Conservation (phyloP, 2,329 filamentous ascomycete species). For the Coleophoma cylindrospora region DNA sequence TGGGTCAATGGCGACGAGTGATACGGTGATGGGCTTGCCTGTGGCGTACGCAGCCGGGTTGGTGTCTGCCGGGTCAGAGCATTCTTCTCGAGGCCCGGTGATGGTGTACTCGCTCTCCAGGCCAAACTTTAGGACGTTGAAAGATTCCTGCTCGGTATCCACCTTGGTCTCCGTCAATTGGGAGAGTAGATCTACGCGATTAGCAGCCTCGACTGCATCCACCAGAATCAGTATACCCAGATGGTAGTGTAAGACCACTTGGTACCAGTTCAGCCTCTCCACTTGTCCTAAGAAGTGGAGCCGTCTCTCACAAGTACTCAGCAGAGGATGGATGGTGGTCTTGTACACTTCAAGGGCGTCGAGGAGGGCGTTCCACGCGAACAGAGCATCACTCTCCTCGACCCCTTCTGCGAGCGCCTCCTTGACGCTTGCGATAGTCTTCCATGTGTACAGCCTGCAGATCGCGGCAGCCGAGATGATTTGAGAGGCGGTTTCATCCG, state of each 20-base stretch:
- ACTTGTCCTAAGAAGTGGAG: slow-evolving; percentile 25
- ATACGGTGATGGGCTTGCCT: slow-evolving; percentile 7
- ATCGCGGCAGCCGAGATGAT: slow-evolving; percentile 24
- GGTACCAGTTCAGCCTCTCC: slow-evolving; percentile 27
- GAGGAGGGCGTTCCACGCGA: slow-evolving; percentile 19
- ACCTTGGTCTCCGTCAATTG: slow-evolving; percentile 15
- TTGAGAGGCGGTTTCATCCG: slow-evolving; percentile 23
- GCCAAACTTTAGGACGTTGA: slow-evolving; percentile 24
- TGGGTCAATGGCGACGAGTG: slow-evolving; percentile 25
- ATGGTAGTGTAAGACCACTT: slow-evolving; percentile 24
- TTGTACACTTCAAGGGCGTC: slow-evolving; percentile 24
- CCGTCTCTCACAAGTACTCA: slow-evolving; percentile 22
- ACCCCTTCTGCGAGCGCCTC: slow-evolving; percentile 27
- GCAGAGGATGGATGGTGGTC: slow-evolving; percentile 20
- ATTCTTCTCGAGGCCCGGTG: slow-evolving; percentile 1
- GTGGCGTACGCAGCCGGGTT: neutral
- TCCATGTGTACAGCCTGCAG: slow-evolving; percentile 25
- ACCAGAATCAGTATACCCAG: slow-evolving; percentile 24
- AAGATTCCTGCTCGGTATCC: slow-evolving; percentile 20
- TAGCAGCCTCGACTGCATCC: slow-evolving; percentile 21
- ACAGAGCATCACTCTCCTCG: slow-evolving; percentile 21
- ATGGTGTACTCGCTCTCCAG: slow-evolving; percentile 22
- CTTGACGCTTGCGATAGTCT: slow-evolving; percentile 24
- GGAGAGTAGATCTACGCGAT: slow-evolving; percentile 20
- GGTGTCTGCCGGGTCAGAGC: neutral